These are phyloP conservation scores for Camelina sativa DNA, from an alignment of 345 rosid genomes.

Conservation along the genomic window DNA sequence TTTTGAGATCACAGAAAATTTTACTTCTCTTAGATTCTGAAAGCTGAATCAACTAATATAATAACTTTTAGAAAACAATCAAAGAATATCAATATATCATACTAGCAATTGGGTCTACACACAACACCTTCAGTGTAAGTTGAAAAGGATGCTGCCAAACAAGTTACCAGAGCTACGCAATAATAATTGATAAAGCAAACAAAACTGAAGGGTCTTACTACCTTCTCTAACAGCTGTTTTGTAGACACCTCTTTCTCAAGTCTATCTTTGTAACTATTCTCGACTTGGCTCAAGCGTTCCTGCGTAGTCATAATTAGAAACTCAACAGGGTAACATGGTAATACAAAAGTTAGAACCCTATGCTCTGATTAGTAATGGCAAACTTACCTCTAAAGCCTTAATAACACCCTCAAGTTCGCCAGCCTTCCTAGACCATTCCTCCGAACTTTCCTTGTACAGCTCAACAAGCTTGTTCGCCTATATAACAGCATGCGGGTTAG, in stretches of 20 bases:
- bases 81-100: constrained; percentile 19
- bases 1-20: background rate
- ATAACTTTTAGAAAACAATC: constrained; percentile 13
- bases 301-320: constrained; percentile 43
- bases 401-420: constrained; percentile 97
- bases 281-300: constrained; percentile 75
- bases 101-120: constrained; percentile 5
- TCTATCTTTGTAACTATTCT: constrained; percentile 69
- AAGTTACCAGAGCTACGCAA: constrained; percentile 15
- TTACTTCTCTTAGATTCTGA: background rate
- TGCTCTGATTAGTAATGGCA: constrained; percentile 15
- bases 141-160: constrained; percentile 26
- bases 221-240: constrained; percentile 78
- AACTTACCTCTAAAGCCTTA: constrained; percentile 84
- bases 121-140: constrained; percentile 19
- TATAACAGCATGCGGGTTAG: constrained; percentile 27
- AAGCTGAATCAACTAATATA: constrained; percentile 1
- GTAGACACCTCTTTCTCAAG: constrained; percentile 75
- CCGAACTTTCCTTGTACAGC: constrained; percentile 86
- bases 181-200: constrained; percentile 14
- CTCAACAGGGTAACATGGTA: constrained; percentile 19
- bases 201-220: constrained; percentile 34
- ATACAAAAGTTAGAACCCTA: background rate
- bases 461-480: constrained; percentile 91
- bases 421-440: constrained; percentile 94